Evolutionary conservation across 331 rosid species (phyloP), one percentile per base, ranked within the genome.

Genomic region (Stylosanthes scabra): DNA sequence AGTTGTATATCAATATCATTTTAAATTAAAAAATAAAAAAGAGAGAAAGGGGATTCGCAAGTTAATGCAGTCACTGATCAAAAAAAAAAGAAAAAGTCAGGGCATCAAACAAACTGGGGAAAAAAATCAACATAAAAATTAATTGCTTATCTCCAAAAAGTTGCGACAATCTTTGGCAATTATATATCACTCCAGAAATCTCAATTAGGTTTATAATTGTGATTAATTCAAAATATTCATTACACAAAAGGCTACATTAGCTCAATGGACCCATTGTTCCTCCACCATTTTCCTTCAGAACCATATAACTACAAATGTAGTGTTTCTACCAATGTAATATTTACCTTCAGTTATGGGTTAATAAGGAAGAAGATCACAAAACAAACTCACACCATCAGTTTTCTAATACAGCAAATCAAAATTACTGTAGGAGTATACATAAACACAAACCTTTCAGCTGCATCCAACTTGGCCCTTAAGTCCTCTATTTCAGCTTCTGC

Each of bases 401-500:
- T 67, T 63, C 62, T 55, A 49, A 60, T 13, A 13, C 68, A 72
- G 62, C 10, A 79, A 71, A 75, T 57, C 44, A 80, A 68, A 75
- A 59, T 39, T 47, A 51, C 64, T 2, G 20, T 27, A 50, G 47
- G 56, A 74, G 79, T 27, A 73, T 31, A 66, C 56, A 54, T 8
- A 65, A 71, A 27, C 75, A 73, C 84, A 75, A 61, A 95, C 99
- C 97, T 92, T 72, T 95, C 97, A 9, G 91, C 85, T 63, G 84
- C 84, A 82, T 91, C 97, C 65, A 91, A 87, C 81, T 84, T 77
- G 70, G 79, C 80, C 77, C 92, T 87, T 77, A 90, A 80, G 12
- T 88, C 97, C 63, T 86, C 83, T 78, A 90, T 85, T 81, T 95
- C 97, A 70, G 86, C 88, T 83, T 95, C 93, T 2, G 99, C 90